phyloP scores from a whole-genome alignment of 495 filamentous ascomycete species.

The Aspergillus nanangensis region DNA sequence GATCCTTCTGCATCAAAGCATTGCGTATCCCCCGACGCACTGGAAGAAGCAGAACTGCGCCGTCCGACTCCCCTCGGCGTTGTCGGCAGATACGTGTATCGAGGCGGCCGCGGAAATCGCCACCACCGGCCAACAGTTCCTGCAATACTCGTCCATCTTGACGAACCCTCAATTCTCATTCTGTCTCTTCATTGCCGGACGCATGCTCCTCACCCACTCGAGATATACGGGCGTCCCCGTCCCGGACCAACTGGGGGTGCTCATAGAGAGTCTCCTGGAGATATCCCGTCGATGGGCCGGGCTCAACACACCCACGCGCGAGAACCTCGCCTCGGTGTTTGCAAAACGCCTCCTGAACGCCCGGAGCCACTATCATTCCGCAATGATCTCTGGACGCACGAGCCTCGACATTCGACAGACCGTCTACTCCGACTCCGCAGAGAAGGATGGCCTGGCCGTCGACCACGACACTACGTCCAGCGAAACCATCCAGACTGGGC shows the following conservation, averaged over 20 bases:
- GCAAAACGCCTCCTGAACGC: conserved; percentile 25
- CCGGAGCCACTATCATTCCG: conserved; percentile 17
- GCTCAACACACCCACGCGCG: conserved; percentile 1
- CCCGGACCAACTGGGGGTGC: conserved; percentile 16
- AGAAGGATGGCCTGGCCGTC: conserved; percentile 12
- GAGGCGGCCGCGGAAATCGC: conserved; percentile 21
- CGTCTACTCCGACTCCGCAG: conserved; percentile 25
- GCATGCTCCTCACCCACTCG: conserved; percentile 29
- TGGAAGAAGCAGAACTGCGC: conserved; percentile 14
- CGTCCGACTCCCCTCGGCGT: conserved; percentile 13
- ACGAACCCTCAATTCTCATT: conserved; percentile 23
- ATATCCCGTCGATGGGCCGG: conserved; percentile 32
- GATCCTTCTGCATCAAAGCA: conserved; percentile 20
- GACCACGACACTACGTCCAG: background rate
- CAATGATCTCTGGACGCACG: conserved; percentile 4
- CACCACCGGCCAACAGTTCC: conserved; percentile 15
- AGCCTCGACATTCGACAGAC: conserved; percentile 32
- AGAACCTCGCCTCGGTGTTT: conserved; percentile 31
- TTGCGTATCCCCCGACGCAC: conserved; percentile 18
- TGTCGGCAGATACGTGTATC: conserved; percentile 19
- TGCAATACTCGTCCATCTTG: conserved; percentile 13
- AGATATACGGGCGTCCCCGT: conserved; percentile 18
- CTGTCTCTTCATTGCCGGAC: conserved; percentile 23
- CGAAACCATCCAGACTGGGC: background rate
- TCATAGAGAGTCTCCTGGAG: conserved; percentile 24